Percentiles rank a stretch among this genome's conserved stretches.
These are phyloP conservation scores for Aegilops speltoides DNA, from an alignment of 176 grass and related monocot species.

Conservation along the genomic window DNA sequence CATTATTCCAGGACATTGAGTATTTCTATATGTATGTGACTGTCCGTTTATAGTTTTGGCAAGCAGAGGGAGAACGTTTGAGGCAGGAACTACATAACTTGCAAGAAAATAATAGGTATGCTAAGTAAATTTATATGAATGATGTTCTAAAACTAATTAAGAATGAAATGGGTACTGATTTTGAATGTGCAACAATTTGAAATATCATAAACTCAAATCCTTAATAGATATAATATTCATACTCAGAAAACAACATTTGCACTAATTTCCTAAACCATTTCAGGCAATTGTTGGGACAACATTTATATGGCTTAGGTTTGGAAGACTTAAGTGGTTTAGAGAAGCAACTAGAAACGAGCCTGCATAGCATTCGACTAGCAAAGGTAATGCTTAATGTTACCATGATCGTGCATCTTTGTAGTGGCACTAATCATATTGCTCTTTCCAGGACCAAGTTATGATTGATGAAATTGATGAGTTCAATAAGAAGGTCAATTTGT, in stretches of 20 bases:
- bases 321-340: slow-evolving; percentile 18
- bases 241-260: background rate
- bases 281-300: slow-evolving; percentile 3
- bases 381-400: background rate
- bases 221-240: background rate
- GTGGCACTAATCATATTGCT: background rate
- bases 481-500: background rate
- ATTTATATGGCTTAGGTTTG: background rate
- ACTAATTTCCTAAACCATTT: background rate
- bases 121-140: background rate
- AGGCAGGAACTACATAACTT: slow-evolving; percentile 72
- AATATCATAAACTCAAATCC: background rate
- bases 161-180: background rate
- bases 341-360: slow-evolving; percentile 8
- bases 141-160: background rate
- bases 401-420: background rate
- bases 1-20: background rate
- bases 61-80: slow-evolving; percentile 52
- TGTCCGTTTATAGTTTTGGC: slow-evolving; percentile 50
- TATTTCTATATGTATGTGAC: background rate
- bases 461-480: slow-evolving; percentile 4
- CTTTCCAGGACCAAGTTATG: background rate
- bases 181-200: background rate
- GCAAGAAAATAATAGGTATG: slow-evolving; percentile 57
- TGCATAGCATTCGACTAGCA: background rate